phyloP scores from a whole-genome alignment of 192 early-diverging fungal species.

The Backusella westeae region DNA sequence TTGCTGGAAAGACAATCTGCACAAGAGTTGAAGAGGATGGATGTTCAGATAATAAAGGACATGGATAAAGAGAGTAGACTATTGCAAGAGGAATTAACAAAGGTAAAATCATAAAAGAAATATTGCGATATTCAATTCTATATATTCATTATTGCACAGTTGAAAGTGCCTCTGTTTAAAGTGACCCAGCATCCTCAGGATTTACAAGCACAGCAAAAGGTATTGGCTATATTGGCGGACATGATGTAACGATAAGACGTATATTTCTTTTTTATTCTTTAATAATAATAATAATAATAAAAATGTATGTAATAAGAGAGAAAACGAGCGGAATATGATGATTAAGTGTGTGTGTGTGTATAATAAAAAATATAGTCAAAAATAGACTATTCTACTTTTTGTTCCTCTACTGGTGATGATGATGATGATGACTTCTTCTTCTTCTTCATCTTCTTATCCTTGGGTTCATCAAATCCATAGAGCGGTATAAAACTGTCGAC shows the following conservation, averaged over 20 bases:
- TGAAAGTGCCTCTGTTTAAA: slow-evolving; percentile 26
- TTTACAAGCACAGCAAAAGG: slow-evolving; percentile 15
- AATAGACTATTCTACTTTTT: slow-evolving; percentile 2
- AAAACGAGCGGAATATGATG: background rate
- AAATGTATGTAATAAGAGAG: no score
- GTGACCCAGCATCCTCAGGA: slow-evolving; percentile 6
- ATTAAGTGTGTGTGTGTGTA: background rate
- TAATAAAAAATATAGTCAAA: background rate
- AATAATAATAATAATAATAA: no score
- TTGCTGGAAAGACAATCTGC: background rate
- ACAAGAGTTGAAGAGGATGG: background rate
- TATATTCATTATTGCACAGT: background rate
- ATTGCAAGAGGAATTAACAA: slow-evolving; percentile 3
- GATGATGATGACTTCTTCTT: background rate
- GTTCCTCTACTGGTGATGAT: background rate
- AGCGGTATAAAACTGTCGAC: slow-evolving; percentile 94
- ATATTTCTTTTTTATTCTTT: background rate
- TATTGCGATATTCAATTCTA: no score
- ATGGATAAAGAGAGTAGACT: slow-evolving; percentile 11
- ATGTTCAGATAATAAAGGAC: slow-evolving; percentile 8
- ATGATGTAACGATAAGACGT: slow-evolving; percentile 16
- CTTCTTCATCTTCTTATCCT: slow-evolving; percentile 18
- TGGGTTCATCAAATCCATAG: slow-evolving; percentile 75
- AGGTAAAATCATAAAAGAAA: background rate
- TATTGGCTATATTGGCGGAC: slow-evolving; percentile 21